Conservation (phyloP, 2,329 filamentous ascomycete species). For the Byssoonygena ceratinophila region DNA sequence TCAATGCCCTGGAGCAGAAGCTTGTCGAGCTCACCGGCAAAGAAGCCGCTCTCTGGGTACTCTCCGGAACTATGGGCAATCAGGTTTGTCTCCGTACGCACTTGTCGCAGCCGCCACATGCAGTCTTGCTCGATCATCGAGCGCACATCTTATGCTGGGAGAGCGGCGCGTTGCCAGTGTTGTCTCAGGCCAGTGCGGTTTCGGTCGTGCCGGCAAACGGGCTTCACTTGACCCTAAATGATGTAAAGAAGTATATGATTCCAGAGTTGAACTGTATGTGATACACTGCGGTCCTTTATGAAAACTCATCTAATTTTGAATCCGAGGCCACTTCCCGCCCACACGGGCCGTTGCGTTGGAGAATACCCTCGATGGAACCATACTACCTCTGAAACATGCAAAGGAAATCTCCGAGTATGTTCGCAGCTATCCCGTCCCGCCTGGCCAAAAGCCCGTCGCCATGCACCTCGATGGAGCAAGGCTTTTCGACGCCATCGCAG, state of each 20-base stretch:
- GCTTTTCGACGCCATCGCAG: constrained; percentile 24
- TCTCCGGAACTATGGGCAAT: constrained; percentile 33
- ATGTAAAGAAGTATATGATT: constrained; percentile 25
- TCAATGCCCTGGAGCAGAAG: constrained; percentile 24
- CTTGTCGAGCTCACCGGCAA: constrained; percentile 27
- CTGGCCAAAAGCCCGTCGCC: constrained; percentile 21
- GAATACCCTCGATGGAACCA: constrained; percentile 23
- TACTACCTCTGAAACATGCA: constrained; percentile 23
- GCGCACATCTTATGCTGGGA: constrained; percentile 29
- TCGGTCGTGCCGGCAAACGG: constrained; percentile 26
- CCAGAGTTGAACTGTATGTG: constrained; percentile 22
- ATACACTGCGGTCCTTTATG: background rate
- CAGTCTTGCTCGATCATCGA: constrained; percentile 27
- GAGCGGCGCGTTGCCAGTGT: constrained; percentile 22
- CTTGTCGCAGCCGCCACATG: constrained; percentile 27
- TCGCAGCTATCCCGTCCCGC: constrained; percentile 20
- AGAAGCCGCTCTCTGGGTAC: constrained; percentile 25
- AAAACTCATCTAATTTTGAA: background rate
- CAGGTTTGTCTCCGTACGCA: constrained; percentile 29
- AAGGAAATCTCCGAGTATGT: constrained; percentile 25
- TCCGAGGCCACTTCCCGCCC: constrained; percentile 23
- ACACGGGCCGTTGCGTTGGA: constrained; percentile 26
- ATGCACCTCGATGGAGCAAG: constrained; percentile 28
- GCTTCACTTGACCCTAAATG: constrained; percentile 27
- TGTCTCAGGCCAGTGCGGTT: constrained; percentile 27